phyloP scores from a whole-genome alignment of 1,284 basidiomycete species.

The Boletus smithii region DNA sequence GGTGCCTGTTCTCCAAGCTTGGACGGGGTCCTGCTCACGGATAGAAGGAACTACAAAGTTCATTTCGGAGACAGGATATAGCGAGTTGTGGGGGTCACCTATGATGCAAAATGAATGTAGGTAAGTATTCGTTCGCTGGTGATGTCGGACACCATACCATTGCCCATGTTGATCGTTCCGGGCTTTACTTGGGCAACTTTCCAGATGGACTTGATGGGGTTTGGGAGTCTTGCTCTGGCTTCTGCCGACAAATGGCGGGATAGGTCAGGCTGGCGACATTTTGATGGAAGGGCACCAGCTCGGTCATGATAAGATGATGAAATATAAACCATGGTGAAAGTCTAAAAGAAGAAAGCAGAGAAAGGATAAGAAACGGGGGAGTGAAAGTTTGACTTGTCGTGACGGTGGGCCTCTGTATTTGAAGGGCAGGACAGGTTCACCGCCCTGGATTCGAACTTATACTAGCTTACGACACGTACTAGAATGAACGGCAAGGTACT shows the following conservation, averaged over 20 bases:
- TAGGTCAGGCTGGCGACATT: constrained; percentile 30
- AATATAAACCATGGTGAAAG: constrained; percentile 26
- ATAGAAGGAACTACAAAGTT: constrained; percentile 34
- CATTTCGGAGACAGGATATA: constrained; percentile 30
- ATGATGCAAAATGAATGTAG: background rate
- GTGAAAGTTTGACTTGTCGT: background rate
- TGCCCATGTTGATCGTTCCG: constrained; percentile 36
- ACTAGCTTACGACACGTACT: too few species aligned
- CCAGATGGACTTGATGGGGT: constrained; percentile 35
- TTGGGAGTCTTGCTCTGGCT: constrained; percentile 31
- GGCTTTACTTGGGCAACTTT: constrained; percentile 34
- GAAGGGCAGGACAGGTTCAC: constrained; percentile 7
- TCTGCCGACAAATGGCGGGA: constrained; percentile 32
- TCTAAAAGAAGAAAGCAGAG: background rate
- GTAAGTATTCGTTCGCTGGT: constrained; percentile 1
- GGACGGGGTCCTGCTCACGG: constrained; percentile 26
- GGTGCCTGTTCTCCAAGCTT: constrained; percentile 26
- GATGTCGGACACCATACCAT: constrained; percentile 17
- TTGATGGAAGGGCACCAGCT: constrained; percentile 12
- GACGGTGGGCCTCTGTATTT: constrained; percentile 12
- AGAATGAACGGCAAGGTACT: too few species aligned
- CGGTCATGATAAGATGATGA: constrained; percentile 16
- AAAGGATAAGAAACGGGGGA: background rate
- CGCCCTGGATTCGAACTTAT: background rate
- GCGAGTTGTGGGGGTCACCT: constrained; percentile 32